phyloP scores from a whole-genome alignment of 2,329 filamentous ascomycete genomes.

The Nothophoma quercina region DNA sequence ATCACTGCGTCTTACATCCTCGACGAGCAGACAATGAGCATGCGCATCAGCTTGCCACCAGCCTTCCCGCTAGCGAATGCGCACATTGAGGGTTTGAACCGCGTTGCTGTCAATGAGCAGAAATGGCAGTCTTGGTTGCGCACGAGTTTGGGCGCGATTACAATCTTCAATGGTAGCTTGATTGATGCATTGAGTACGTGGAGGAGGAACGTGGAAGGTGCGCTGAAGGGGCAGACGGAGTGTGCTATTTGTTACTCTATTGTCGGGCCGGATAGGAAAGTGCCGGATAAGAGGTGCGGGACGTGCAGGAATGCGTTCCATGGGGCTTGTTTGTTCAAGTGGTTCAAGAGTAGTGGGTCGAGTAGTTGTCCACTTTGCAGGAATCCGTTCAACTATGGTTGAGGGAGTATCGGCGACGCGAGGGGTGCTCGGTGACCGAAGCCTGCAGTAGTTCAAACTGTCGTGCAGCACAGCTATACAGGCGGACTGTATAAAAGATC shows the following conservation, averaged over 20 bases:
- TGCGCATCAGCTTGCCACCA: conserved; percentile 80
- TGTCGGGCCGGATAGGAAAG: conserved; percentile 84
- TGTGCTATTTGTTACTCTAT: conserved; percentile 98
- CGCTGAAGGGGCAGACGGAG: conserved; percentile 90
- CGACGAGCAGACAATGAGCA: conserved; percentile 84
- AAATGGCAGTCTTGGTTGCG: conserved; percentile 94
- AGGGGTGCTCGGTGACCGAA: too few relatives aligned
- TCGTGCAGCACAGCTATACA: too few relatives aligned
- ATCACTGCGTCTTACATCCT: conserved; percentile 85
- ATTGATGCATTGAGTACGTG: conserved; percentile 88
- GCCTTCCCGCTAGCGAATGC: conserved; percentile 85
- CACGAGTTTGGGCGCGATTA: conserved; percentile 89
- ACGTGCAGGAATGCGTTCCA: conserved; percentile 98
- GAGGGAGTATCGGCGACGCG: too few relatives aligned
- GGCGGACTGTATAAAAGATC: too few relatives aligned
- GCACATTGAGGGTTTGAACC: conserved; percentile 76
- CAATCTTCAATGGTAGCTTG: conserved; percentile 88
- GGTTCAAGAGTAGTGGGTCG: conserved; percentile 94
- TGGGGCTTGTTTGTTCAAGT: conserved; percentile 87
- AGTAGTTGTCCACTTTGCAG: conserved; percentile 92
- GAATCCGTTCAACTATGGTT: conserved; percentile 77
- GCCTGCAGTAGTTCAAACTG: too few relatives aligned
- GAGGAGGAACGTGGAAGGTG: conserved; percentile 83
- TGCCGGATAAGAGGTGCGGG: conserved; percentile 88
- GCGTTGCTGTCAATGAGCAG: conserved; percentile 86